A percentile compares a stretch with the other conserved stretches of the same genome.
These are phyloP conservation scores for Fibroporia radiculosa DNA, from an alignment of 768 basidiomycete species.

Conservation along the genomic window DNA sequence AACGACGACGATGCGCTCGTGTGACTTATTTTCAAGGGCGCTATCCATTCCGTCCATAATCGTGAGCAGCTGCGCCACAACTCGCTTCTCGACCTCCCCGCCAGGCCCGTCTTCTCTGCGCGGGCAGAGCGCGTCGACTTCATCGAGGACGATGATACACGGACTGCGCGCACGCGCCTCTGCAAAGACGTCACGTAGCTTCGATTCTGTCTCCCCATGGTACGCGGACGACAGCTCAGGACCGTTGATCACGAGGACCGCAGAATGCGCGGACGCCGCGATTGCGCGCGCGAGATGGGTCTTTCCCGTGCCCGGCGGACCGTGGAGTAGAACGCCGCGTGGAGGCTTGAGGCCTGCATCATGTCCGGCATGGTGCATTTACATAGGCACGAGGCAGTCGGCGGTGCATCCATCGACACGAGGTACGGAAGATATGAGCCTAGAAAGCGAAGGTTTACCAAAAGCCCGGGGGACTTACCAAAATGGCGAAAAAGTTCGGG, in stretches of 20 bases:
- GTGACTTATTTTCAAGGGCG: slow-evolving; percentile 30
- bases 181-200: slow-evolving; percentile 81
- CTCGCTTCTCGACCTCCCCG: slow-evolving; percentile 92
- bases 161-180: slow-evolving; percentile 78
- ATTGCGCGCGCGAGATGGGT: slow-evolving; percentile 94
- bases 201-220: slow-evolving; percentile 94
- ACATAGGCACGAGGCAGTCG: no score
- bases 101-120: slow-evolving; percentile 82
- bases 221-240: slow-evolving; percentile 93
- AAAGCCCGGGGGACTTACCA: slow-evolving; percentile 27
- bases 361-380: neutral
- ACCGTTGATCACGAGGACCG: slow-evolving; percentile 91
- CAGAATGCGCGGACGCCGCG: slow-evolving; percentile 77
- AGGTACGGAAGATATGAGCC: slow-evolving; percentile 12
- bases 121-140: slow-evolving; percentile 93
- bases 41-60: slow-evolving; percentile 83
- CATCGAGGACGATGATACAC: slow-evolving; percentile 91
- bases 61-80: slow-evolving; percentile 91
- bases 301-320: slow-evolving; percentile 96
- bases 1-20: slow-evolving; percentile 79
- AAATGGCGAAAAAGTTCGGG: slow-evolving; percentile 77
- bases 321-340: slow-evolving; percentile 90
- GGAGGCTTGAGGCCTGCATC: slow-evolving; percentile 83
- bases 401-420: neutral
- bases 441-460: neutral